Base-by-base conservation (phyloP, 2,329 filamentous ascomycete genomes). In the Neofusicoccum parvum region DNA sequence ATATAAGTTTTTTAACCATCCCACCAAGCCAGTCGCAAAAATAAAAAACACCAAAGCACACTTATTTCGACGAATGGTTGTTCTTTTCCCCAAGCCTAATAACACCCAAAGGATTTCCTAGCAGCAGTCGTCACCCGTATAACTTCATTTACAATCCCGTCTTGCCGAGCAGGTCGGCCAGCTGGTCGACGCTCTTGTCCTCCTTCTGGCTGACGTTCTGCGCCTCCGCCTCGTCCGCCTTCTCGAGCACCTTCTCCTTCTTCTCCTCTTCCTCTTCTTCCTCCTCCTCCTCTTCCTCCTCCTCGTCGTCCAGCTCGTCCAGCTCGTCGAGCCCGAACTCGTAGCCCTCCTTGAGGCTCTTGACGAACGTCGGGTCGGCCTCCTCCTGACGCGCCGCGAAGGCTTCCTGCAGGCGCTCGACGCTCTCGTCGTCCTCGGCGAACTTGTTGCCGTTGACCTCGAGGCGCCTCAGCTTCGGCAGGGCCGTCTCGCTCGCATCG, bases 391-490 rank as follows among this genome's bases (percentile, higher is more conserved):
- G 88, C 73, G 87, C 85, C 66, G 92, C 89, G 34, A 95, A 81
- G 60, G 78, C 67, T 48, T 88, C 86, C 70, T 88, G 87, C 51
- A 98, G 82, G 23, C 82, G 83, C 67, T 87, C 80, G 48, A 97
- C 85, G 34, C 87, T 87, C 53, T 86, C 83, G 71, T 98, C 92
- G 2, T 96, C 92, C 77, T 97, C 94, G 9, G 86, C 83, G 72
- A 99, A 97, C 75, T 92, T 95, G 82, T 99, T 99, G 59, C 95
- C 95, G 76, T 99, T 98, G 70, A 99, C 82, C 80, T 98, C 95
- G 58, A 99, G 87, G 72, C 94, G 89, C 80, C 90, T 90, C 70
- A 99, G 81, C 12, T 86, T 86, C 1, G 92, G 93, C 9, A 99
- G 85, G 2, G 85, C 83, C 9, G 85, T 81, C 72, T 87, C 87